Percentiles rank a stretch among this genome's conserved stretches.
Conservation (phyloP, 2,329 filamentous ascomycete species). For the Monilinia aucupariae region DNA sequence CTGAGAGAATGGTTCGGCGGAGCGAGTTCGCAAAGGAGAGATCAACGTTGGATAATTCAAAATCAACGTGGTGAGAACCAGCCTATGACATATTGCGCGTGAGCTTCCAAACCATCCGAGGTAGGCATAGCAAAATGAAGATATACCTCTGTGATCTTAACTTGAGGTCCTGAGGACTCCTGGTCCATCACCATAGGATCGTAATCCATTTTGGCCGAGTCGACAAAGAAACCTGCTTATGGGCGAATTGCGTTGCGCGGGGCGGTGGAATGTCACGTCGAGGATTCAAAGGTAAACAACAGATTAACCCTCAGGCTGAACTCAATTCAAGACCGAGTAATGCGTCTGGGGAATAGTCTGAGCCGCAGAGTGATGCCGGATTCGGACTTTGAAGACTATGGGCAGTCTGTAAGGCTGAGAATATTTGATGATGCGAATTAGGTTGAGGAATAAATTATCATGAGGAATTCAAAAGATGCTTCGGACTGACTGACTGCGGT, state of each 20-base stretch:
- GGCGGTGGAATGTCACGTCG: not conserved
- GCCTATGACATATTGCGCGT: constrained; percentile 49
- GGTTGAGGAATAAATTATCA: constrained; percentile 2
- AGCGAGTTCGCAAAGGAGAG: constrained; percentile 89
- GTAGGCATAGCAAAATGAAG: not conserved
- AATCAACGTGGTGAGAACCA: constrained; percentile 76
- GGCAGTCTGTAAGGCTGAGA: constrained; percentile 26
- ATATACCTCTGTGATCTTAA: constrained; percentile 43
- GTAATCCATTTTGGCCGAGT: constrained; percentile 41
- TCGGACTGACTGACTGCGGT: not conserved
- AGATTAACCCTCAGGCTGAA: not conserved
- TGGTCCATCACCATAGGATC: constrained; percentile 40
- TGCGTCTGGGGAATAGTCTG: constrained; percentile 7
- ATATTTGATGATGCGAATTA: constrained; percentile 10
- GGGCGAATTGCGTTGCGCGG: constrained; percentile 22
- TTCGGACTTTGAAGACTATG: constrained; percentile 2
- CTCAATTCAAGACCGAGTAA: constrained; percentile 1
- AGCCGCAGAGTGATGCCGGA: not conserved
- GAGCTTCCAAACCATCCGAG: constrained; percentile 21
- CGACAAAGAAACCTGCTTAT: constrained; percentile 12
- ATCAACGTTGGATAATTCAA: constrained; percentile 84
- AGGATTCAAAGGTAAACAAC: constrained; percentile 4
- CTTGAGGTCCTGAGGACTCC: constrained; percentile 42
- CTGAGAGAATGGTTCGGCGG: constrained; percentile 83
- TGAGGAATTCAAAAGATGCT: not conserved